Evolutionary conservation across 75 land plant genomes (phyloP).

Genomic region (Pinus tabuliformis): DNA sequence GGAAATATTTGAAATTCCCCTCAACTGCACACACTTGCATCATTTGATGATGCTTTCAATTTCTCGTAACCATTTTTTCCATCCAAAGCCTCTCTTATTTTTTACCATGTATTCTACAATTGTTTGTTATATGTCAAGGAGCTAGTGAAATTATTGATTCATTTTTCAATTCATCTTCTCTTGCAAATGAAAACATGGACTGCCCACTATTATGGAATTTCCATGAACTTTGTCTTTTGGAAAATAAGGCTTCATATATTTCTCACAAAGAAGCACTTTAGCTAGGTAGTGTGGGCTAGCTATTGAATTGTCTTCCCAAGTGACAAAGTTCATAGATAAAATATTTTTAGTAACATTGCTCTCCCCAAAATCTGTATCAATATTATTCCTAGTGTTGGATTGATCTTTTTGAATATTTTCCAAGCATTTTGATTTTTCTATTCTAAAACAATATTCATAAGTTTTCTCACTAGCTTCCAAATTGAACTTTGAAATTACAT

Average conservation of each 20-base stretch:
- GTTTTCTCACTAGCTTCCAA: background rate
- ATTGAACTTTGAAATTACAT: background rate
- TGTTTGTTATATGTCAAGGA: background rate
- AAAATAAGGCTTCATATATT: too few relatives aligned
- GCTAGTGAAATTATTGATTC: constrained; percentile 1
- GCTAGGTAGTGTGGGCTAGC: constrained; percentile 37
- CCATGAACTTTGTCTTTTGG: too few relatives aligned
- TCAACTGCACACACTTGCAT: background rate
- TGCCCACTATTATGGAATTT: too few relatives aligned
- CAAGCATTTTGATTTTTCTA: background rate
- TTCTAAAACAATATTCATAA: background rate
- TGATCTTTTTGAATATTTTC: background rate
- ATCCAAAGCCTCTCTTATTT: constrained; percentile 2
- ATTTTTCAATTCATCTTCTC: constrained; percentile 12
- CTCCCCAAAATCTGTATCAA: constrained; percentile 31
- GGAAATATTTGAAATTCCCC: constrained; percentile 2
- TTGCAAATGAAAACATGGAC: too few relatives aligned
- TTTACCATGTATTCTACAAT: background rate
- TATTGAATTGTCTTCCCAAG: constrained; percentile 48
- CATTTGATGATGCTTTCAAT: background rate
- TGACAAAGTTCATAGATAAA: constrained; percentile 56
- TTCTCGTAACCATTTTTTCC: background rate
- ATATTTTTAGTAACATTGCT: constrained; percentile 64
- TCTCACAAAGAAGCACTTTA: background rate
- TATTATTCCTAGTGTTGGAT: background rate